Conservation (phyloP, 2,329 filamentous ascomycete genomes). For the Trichophaea hybrida region DNA sequence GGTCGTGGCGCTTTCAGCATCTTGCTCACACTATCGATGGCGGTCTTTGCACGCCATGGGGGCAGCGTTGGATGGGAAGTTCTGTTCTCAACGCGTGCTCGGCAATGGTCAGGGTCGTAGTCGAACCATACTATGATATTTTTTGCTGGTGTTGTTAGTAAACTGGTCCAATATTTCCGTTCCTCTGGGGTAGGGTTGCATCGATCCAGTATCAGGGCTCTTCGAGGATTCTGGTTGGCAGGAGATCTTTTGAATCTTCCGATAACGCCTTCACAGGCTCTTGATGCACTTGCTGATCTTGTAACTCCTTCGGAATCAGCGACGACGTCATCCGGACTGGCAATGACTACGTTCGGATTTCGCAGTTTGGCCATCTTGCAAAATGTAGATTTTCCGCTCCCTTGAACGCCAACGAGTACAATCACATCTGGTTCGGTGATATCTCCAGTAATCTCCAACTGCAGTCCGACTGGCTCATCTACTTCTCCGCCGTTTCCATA, state of each 20-base stretch:
- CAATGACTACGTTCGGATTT: slow-evolving; percentile 2
- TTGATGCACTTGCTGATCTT: background rate
- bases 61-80: slow-evolving; percentile 12
- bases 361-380: slow-evolving; percentile 5
- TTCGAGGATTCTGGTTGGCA: background rate
- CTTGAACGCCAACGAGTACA: slow-evolving; percentile 14
- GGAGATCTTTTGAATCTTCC: background rate
- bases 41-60: slow-evolving; percentile 6
- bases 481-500: slow-evolving; percentile 4
- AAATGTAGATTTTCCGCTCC: slow-evolving; percentile 14
- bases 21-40: slow-evolving; percentile 10
- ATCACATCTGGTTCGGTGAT: slow-evolving; percentile 8
- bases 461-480: background rate
- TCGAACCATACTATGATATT: slow-evolving; percentile 14
- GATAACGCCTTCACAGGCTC: slow-evolving; percentile 6
- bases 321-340: slow-evolving; percentile 10
- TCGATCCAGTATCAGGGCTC: slow-evolving; percentile 13
- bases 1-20: slow-evolving; percentile 7
- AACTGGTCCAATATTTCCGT: slow-evolving; percentile 9
- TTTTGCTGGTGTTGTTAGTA: slow-evolving; percentile 3
- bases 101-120: slow-evolving; percentile 7
- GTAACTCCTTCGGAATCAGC: background rate
- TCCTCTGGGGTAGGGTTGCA: slow-evolving; percentile 16
- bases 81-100: slow-evolving; percentile 10
- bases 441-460: slow-evolving; percentile 7